phyloP scores from a whole-genome alignment of 805 yeast species.

The Cyberlindnera petersonii region DNA sequence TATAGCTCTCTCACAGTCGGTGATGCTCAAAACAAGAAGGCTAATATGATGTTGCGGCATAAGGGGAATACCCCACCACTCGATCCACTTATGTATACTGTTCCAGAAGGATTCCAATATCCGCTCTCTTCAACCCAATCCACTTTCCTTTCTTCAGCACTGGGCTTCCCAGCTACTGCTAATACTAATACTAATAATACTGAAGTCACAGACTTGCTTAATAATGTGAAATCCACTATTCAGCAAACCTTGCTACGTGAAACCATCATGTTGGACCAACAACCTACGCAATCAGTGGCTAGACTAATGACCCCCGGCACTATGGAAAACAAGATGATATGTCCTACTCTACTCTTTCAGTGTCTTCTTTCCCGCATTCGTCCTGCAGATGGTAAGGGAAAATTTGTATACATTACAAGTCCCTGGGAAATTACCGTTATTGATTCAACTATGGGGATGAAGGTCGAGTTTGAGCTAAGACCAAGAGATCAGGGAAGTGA shows the following conservation, averaged over 20 bases:
- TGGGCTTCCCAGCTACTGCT: too few species aligned
- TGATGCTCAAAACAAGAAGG: too few species aligned
- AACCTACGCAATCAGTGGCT: neutral
- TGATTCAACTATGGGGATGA: neutral
- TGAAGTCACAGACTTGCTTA: too few species aligned
- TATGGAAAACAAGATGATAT: constrained; percentile 1
- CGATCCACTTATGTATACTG: too few species aligned
- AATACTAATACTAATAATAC: too few species aligned
- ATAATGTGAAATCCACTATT: too few species aligned
- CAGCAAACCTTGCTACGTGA: neutral
- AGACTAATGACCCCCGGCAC: neutral
- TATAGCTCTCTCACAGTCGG: too few species aligned
- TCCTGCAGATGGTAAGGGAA: neutral
- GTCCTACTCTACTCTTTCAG: constrained; percentile 5
- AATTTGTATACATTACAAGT: neutral
- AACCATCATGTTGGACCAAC: neutral
- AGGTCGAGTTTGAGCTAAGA: neutral
- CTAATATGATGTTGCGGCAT: too few species aligned
- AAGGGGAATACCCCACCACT: too few species aligned
- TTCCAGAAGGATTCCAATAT: too few species aligned
- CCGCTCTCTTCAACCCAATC: too few species aligned
- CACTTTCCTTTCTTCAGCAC: too few species aligned
- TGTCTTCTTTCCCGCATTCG: neutral
- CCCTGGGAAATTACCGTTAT: neutral
- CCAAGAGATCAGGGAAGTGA: neutral